A percentile compares a stretch with the other conserved stretches of the same genome.
Evolutionary conservation across 768 basidiomycete species (phyloP).

Genomic region (Boletus pseudo-olivaceus): DNA sequence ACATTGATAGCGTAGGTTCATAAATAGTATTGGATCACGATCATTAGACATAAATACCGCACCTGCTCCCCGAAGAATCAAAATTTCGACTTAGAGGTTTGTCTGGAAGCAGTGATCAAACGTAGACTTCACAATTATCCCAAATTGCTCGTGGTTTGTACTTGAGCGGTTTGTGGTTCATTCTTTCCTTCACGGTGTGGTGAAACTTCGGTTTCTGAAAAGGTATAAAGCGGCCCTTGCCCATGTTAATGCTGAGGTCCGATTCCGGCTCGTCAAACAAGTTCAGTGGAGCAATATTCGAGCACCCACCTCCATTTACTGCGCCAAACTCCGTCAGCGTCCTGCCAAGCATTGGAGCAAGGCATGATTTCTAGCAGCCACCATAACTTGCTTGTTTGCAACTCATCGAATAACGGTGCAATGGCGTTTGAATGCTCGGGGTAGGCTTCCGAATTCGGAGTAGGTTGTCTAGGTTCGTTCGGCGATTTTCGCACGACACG

Average conservation of each 20-base stretch:
- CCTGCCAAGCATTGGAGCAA: constrained; percentile 52
- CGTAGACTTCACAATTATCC: constrained; percentile 44
- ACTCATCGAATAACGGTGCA: constrained; percentile 52
- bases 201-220: constrained; percentile 55
- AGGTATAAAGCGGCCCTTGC: constrained; percentile 51
- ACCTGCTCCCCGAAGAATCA: neutral
- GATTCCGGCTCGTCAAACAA: neutral
- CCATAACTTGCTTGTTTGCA: constrained; percentile 49
- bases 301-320: constrained; percentile 48
- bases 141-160: constrained; percentile 61
- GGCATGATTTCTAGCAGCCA: constrained; percentile 74
- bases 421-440: constrained; percentile 32
- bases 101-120: constrained; percentile 17
- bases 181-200: constrained; percentile 57
- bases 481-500: neutral
- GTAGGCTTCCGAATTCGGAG: neutral
- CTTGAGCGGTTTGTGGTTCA: constrained; percentile 41
- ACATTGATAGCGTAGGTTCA: neutral
- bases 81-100: neutral
- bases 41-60: neutral
- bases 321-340: constrained; percentile 52
- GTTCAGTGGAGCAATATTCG: neutral
- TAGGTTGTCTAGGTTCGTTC: neutral
- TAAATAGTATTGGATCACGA: neutral
- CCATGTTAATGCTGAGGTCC: constrained; percentile 40